Percentiles rank a stretch among this genome's conserved stretches.
Conservation (phyloP, 139 green algal genomes). For the Mesotaenium endlicherianum region DNA sequence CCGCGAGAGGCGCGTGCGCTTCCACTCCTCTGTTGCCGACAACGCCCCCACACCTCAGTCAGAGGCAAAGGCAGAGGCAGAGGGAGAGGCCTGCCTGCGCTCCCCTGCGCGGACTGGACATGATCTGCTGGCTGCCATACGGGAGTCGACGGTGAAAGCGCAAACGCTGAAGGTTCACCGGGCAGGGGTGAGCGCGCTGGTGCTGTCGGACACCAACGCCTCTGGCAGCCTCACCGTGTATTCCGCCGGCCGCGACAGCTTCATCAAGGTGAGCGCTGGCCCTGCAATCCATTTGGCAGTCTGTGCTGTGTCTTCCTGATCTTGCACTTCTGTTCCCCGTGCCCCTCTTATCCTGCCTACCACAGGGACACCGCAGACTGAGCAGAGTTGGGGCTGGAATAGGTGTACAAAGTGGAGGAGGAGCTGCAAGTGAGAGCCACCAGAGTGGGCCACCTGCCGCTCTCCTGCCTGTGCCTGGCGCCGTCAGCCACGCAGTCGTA, state of each 20-base stretch:
- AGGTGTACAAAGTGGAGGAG: conserved; percentile 3
- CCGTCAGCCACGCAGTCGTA: too few relatives aligned
- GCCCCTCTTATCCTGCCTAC: too few relatives aligned
- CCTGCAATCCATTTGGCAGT: not conserved
- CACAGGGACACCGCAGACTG: too few relatives aligned
- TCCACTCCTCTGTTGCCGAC: too few relatives aligned
- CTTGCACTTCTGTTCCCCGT: not conserved
- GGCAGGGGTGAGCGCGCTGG: not conserved
- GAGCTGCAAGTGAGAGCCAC: not conserved
- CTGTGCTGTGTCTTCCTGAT: not conserved
- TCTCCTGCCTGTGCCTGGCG: not conserved
- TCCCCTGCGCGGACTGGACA: too few relatives aligned
- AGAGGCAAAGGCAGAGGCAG: too few relatives aligned
- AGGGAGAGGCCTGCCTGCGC: too few relatives aligned
- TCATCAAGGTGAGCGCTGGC: conserved; percentile 14
- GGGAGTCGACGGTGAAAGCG: too few relatives aligned
- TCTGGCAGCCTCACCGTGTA: not conserved
- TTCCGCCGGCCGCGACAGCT: not conserved
- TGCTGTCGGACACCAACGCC: conserved; percentile 10
- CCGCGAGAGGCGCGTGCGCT: too few relatives aligned
- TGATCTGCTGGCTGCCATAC: too few relatives aligned
- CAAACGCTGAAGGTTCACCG: conserved; percentile 29
- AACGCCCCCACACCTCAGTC: too few relatives aligned
- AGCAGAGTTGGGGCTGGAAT: too few relatives aligned
- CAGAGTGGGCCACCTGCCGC: not conserved